Base-by-base conservation (phyloP, 176 grass and related monocot genomes). In the Carex pumila region DNA sequence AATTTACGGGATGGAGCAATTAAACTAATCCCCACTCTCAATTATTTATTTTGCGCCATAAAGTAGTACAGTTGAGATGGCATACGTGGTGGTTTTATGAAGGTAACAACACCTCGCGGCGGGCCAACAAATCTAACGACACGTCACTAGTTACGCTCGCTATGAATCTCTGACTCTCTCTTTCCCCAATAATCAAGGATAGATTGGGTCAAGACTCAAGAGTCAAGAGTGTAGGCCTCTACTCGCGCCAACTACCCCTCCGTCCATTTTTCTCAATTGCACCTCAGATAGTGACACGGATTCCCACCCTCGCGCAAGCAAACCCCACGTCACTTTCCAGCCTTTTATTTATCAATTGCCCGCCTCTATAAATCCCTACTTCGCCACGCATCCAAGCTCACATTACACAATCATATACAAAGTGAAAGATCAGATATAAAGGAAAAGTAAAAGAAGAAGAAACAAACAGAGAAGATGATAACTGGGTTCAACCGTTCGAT, bases 401-500 rank as follows among this genome's bases (percentile, higher is more conserved):
- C 70, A 14, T 14, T 1, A 3, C 71, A 7, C 11, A 18, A 60
- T n/a, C 1, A 60, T 18, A 15, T 29, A 45, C 12, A 49, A n/a
- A 49, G 29, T 4, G 3, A 65, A 72, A 45, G 22, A 12, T 14
- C 3, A 49, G 41, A 73, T 25, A 11, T 25, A n/a, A 2, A 18
- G 6, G 12, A 5, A 2, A 49, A 49, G 47, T 49, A 49, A 49
- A 49, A 2, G 9, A 32, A 79, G 32, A 2, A 41, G 1, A 30
- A 12, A 37, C 14, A 32, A 12, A 55, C 14, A 14, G 6, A 81
- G 54, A 50, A 79, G 87, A 82, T 93, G 89, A 86, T 87, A 81
- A 84, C 73, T 0, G 84, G 29, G 69, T 91, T 93, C 61, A 89
- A 82, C 0, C 86, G 89, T 32, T 90, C 91, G 3, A 90, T 92